These are phyloP conservation scores for Syzygium aromaticum DNA, from an alignment of 345 rosid species.

Conservation along the genomic window DNA sequence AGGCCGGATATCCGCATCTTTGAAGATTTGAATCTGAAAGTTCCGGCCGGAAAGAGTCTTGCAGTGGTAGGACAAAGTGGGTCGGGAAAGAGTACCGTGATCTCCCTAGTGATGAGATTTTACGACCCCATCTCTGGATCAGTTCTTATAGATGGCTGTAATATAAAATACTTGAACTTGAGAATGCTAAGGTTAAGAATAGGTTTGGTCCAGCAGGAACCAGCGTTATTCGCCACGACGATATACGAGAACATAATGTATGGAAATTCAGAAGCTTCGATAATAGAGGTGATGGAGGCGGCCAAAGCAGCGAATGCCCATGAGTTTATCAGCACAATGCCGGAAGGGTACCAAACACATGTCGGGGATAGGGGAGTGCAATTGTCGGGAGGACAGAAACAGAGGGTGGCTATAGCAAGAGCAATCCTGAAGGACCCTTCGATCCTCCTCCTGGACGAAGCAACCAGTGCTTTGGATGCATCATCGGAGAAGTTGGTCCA, in stretches of 20 bases:
- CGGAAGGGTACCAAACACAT: constrained; percentile 60
- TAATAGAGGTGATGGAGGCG: constrained; percentile 57
- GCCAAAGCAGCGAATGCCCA: constrained; percentile 82
- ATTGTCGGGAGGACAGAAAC: constrained; percentile 86
- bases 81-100: constrained; percentile 78
- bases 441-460: constrained; percentile 76
- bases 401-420: constrained; percentile 76
- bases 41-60: constrained; percentile 50
- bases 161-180: constrained; percentile 47
- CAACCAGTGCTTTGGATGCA: constrained; percentile 75
- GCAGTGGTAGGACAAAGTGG: constrained; percentile 83
- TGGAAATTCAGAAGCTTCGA: constrained; percentile 57
- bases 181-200: constrained; percentile 51
- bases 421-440: constrained; percentile 70
- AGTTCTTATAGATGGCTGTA: constrained; percentile 51
- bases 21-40: constrained; percentile 34
- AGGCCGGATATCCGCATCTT: constrained; percentile 54
- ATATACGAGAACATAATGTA: constrained; percentile 69
- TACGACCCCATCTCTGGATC: constrained; percentile 54
- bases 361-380: constrained; percentile 79
- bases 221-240: constrained; percentile 64
- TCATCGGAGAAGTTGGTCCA: constrained; percentile 66
- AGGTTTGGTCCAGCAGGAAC: constrained; percentile 81
- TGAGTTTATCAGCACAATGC: constrained; percentile 65
- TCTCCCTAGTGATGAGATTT: constrained; percentile 59